phyloP scores from a whole-genome alignment of 768 basidiomycete genomes.

The Agaricus sinodeliciosus region DNA sequence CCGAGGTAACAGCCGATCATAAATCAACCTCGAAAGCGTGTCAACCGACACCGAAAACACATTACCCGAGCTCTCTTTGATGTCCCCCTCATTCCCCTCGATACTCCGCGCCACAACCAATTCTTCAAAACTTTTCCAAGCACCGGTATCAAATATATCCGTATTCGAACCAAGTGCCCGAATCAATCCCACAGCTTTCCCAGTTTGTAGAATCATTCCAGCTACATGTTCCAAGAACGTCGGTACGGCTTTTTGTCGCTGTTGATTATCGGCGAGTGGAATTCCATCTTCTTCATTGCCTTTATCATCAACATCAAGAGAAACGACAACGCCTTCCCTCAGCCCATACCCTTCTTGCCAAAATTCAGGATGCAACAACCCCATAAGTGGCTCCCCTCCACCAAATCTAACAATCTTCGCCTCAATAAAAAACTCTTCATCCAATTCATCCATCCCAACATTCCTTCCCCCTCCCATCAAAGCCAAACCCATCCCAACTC shows the following conservation, averaged over 20 bases:
- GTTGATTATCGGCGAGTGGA: conserved; percentile 10
- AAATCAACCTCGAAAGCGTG: conserved; percentile 53
- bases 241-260: conserved; percentile 37
- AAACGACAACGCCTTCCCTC: conserved; percentile 32
- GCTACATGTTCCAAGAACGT: conserved; percentile 58
- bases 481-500: conserved; percentile 56
- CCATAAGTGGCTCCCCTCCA: conserved; percentile 31
- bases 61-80: conserved; percentile 8
- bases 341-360: conserved; percentile 71
- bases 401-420: conserved; percentile 53
- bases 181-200: conserved; percentile 73
- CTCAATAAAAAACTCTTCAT: conserved; percentile 80
- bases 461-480: conserved; percentile 17
- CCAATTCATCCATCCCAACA: conserved; percentile 32
- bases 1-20: conserved; percentile 52
- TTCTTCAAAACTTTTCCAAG: conserved; percentile 37
- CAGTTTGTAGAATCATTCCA: conserved; percentile 52
- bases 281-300: not conserved
- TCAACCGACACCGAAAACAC: conserved; percentile 53
- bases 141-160: conserved; percentile 19
- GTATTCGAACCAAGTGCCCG: conserved; percentile 45
- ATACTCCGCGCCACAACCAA: conserved; percentile 26
- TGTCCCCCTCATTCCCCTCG: not conserved
- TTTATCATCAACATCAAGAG: conserved; percentile 19
- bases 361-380: conserved; percentile 65